These are phyloP conservation scores for Earliella scabrosa DNA, from an alignment of 1,284 basidiomycete species.

Conservation along the genomic window DNA sequence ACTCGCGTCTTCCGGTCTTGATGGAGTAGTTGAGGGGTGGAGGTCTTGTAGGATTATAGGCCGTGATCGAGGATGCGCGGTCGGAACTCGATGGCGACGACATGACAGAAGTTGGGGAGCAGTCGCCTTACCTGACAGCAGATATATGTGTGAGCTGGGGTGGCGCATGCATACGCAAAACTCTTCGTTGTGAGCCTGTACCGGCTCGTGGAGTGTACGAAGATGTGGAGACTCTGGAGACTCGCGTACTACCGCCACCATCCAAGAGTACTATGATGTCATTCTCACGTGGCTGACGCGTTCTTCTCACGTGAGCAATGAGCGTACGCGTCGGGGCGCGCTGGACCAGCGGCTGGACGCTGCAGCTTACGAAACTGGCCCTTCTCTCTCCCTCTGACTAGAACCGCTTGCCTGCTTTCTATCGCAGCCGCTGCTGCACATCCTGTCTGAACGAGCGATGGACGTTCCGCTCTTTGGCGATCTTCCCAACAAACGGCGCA, in stretches of 20 bases:
- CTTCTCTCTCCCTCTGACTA: not conserved
- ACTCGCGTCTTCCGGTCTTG: constrained; percentile 24
- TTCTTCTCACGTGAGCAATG: too few species aligned
- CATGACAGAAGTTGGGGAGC: constrained; percentile 8
- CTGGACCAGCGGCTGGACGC: too few species aligned
- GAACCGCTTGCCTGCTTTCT: not conserved
- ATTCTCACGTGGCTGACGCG: too few species aligned
- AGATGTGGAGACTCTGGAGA: too few species aligned
- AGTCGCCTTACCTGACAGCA: not conserved
- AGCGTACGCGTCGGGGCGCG: too few species aligned
- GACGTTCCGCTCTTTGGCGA: constrained; percentile 47
- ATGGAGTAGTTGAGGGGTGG: constrained; percentile 37
- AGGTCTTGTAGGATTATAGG: constrained; percentile 21
- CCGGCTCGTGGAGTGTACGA: too few species aligned
- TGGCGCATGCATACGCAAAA: not conserved
- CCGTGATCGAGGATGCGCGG: constrained; percentile 8
- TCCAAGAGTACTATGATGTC: too few species aligned
- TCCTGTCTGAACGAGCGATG: constrained; percentile 9
- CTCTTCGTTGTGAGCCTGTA: not conserved
- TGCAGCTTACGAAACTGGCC: too few species aligned
- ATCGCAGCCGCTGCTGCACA: not conserved
- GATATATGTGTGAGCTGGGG: not conserved
- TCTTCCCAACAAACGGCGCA: constrained; percentile 46
- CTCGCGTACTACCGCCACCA: too few species aligned
- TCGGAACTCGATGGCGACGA: constrained; percentile 7